Base-by-base conservation (phyloP, 2,329 filamentous ascomycete species). In the Paecilomyces fulvus region DNA sequence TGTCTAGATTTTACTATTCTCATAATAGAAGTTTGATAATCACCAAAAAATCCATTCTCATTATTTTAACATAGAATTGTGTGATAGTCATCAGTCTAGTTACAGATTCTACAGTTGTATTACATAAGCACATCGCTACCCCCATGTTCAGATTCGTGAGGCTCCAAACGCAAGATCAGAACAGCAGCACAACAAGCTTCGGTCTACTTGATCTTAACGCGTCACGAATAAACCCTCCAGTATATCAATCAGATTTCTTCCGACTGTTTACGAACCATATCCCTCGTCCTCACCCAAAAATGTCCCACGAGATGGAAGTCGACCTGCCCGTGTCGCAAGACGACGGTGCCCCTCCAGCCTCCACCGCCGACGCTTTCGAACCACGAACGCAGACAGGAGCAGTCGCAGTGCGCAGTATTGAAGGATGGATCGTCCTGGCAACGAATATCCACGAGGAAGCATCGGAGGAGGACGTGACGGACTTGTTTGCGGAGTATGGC, bases 361-460 rank as follows among this genome's bases (percentile, higher is more conserved):
- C 66, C 21, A 64, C 64, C 55, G 65, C 65, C 55, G 67, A 62
- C 54, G 58, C 66, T 49, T 65, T 65, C 57, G 77, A 79, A 60
- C 69, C 74, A 52, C 74, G 71, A 62, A 79, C 77, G 51, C 64
- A 73, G 30, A 64, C 73, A 20, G 74, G 72, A 57, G 75, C 77
- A 25, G 76, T 78, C 73, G 83, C 83, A 8, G 84, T 87, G 50
- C 83, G 84, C 68, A 84, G 81, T 64, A 86, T 87, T 63, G 84
- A 87, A 68, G 84, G 84, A 60, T 87, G 84, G 84, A 86, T 87
- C 67, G 77, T 87, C 59, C 79, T 86, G n/a, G 83, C 79, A 55
- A 84, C 83, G n/a, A 86, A 87, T 61, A 82, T 87, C 33, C 83
- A 87, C 63, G 84, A 86, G 66, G 84, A 87, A 67, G 82, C 84